These are phyloP conservation scores for Pseudopithomyces chartarum DNA, from an alignment of 2,329 filamentous ascomycete genomes.

Conservation along the genomic window DNA sequence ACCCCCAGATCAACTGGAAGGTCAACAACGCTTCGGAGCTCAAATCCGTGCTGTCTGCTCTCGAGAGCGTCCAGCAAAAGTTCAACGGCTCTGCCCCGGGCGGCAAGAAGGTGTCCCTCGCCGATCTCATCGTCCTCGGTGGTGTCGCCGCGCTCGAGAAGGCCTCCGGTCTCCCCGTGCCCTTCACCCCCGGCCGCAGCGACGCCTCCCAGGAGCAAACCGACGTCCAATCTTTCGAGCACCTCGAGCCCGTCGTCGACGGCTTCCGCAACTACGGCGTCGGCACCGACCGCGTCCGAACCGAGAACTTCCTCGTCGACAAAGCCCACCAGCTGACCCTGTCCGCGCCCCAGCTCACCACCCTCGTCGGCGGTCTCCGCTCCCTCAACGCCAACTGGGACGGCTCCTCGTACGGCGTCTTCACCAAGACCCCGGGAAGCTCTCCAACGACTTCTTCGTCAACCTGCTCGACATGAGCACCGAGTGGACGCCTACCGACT, in stretches of 20 bases:
- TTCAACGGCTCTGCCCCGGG: conserved; percentile 62
- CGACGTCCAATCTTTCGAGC: conserved; percentile 65
- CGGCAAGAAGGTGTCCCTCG: conserved; percentile 76
- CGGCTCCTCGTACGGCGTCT: conserved; percentile 68
- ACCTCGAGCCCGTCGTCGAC: conserved; percentile 73
- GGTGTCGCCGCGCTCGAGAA: conserved; percentile 74
- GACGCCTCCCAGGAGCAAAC: conserved; percentile 76
- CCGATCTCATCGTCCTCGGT: conserved; percentile 78
- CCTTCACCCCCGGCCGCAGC: conserved; percentile 73
- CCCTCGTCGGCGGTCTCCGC: conserved; percentile 73
- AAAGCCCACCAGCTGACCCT: conserved; percentile 72
- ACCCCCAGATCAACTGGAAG: conserved; percentile 73
- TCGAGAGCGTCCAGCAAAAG: conserved; percentile 68
- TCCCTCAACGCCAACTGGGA: conserved; percentile 73
- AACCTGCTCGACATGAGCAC: conserved; percentile 73
- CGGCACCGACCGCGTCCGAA: conserved; percentile 62
- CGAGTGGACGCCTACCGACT: conserved; percentile 63
- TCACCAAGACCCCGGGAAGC: conserved; percentile 70
- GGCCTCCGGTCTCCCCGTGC: conserved; percentile 67
- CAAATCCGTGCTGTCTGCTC: conserved; percentile 62
- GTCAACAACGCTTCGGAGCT: conserved; percentile 75
- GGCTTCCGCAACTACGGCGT: conserved; percentile 81
- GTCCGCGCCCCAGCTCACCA: conserved; percentile 72
- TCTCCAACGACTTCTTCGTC: conserved; percentile 83
- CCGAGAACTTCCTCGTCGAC: conserved; percentile 75